Percentiles rank a stretch among this genome's conserved stretches.
Evolutionary conservation across 1,139 yeast species (phyloP).

Genomic region (Geotrichum histeridarum): DNA sequence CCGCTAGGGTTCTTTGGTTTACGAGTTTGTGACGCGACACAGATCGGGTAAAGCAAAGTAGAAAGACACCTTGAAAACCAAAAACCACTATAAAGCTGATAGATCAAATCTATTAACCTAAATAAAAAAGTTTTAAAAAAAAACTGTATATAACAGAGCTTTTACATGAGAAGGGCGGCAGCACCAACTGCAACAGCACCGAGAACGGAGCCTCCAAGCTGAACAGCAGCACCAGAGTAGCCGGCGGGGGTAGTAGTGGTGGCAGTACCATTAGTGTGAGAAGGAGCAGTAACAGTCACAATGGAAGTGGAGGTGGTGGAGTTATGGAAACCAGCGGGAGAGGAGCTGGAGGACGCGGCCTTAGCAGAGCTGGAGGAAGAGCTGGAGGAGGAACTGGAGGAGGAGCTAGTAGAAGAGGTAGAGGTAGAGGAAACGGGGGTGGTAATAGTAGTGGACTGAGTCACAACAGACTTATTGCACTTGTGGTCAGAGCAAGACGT

Average conservation of each 20-base stretch:
- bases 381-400: background rate
- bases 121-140: background rate
- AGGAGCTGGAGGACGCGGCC: too few species aligned
- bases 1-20: too few species aligned
- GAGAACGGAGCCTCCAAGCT: slow-evolving; percentile 29
- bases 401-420: background rate
- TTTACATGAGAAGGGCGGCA: slow-evolving; percentile 26
- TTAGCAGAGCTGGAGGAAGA: background rate
- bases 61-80: background rate
- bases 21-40: too few species aligned
- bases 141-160: background rate
- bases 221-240: slow-evolving; percentile 26
- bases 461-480: background rate
- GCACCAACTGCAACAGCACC: slow-evolving; percentile 28
- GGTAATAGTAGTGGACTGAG: background rate
- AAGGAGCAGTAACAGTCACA: background rate
- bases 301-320: slow-evolving; percentile 17
- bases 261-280: background rate
- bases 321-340: background rate
- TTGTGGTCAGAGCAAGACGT: slow-evolving; percentile 15
- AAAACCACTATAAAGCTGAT: background rate
- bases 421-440: background rate
- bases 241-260: background rate
- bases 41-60: too few species aligned
- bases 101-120: background rate